Percentiles rank a stretch among this genome's conserved stretches.
phyloP scores from a whole-genome alignment of 1,284 basidiomycete species.

The Leccinum subrobustum region DNA sequence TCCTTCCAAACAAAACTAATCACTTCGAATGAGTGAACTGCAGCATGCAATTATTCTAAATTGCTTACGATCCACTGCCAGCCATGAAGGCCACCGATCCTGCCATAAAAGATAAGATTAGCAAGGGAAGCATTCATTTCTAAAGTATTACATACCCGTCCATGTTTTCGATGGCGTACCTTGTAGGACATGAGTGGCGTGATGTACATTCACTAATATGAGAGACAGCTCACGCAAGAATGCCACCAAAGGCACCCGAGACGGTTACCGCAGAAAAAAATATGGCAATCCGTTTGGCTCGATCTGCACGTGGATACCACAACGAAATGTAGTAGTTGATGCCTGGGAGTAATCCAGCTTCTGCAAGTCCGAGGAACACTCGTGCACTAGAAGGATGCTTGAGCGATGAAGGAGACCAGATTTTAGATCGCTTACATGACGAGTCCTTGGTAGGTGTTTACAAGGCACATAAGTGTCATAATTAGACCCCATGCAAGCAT shows the following conservation, averaged over 20 bases:
- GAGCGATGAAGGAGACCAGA: no score
- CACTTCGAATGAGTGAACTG: background rate
- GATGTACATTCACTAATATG: background rate
- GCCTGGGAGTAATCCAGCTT: constrained; percentile 47
- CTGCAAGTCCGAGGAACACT: constrained; percentile 41
- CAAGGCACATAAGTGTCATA: background rate
- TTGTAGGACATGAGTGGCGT: background rate
- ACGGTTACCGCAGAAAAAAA: constrained; percentile 61
- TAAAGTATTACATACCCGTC: constrained; percentile 29
- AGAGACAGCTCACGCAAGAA: constrained; percentile 29
- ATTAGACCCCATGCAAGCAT: background rate
- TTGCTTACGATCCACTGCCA: background rate
- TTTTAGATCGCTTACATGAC: background rate
- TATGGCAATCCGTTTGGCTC: constrained; percentile 49
- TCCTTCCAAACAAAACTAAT: constrained; percentile 32
- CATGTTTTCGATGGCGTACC: constrained; percentile 32
- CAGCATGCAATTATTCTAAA: background rate
- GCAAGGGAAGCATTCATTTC: background rate
- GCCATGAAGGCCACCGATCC: constrained; percentile 12
- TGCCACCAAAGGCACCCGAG: constrained; percentile 43
- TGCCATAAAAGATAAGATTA: constrained; percentile 8
- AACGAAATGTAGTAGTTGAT: constrained; percentile 52
- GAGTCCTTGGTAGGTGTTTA: background rate
- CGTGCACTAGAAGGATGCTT: constrained; percentile 4
- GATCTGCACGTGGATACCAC: constrained; percentile 51